A percentile compares a stretch with the other conserved stretches of the same genome.
These are phyloP conservation scores for Polyporus arcularius DNA, from an alignment of 768 basidiomycete genomes.

Conservation along the genomic window DNA sequence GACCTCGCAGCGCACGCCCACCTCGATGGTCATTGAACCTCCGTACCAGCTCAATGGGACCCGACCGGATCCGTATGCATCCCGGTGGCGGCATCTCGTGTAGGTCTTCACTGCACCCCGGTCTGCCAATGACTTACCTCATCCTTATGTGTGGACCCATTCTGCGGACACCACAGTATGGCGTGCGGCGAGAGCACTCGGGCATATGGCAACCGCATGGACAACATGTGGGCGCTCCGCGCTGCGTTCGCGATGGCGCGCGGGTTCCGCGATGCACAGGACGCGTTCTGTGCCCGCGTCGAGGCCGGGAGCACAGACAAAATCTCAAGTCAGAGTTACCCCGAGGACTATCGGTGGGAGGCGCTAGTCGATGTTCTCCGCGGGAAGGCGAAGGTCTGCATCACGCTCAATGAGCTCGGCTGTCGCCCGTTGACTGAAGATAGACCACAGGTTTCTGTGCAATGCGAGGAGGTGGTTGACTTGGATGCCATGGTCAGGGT, in stretches of 20 bases:
- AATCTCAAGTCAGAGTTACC: constrained; percentile 50
- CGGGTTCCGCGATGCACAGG: constrained; percentile 67
- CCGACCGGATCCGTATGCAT: constrained; percentile 35
- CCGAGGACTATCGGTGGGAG: constrained; percentile 72
- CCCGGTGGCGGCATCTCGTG: constrained; percentile 85
- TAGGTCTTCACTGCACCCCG: constrained; percentile 33
- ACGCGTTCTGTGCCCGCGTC: constrained; percentile 66
- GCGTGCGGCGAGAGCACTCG: constrained; percentile 44
- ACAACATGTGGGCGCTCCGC: constrained; percentile 76
- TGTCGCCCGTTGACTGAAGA: background rate
- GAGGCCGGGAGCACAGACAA: constrained; percentile 45
- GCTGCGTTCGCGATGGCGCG: constrained; percentile 78
- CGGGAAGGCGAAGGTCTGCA: constrained; percentile 76
- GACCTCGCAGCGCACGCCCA: constrained; percentile 72
- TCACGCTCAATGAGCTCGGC: background rate
- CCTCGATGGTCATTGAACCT: constrained; percentile 84
- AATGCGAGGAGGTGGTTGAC: constrained; percentile 79
- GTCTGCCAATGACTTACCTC: background rate
- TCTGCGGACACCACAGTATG: constrained; percentile 27
- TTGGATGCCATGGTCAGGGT: constrained; percentile 72
- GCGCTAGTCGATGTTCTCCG: constrained; percentile 80
- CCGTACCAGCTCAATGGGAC: constrained; percentile 63
- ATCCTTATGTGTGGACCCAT: background rate
- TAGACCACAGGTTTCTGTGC: constrained; percentile 51
- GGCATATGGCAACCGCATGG: constrained; percentile 58